Evolutionary conservation across 306 rosid genomes (phyloP).

Genomic region (Quercus robur): DNA sequence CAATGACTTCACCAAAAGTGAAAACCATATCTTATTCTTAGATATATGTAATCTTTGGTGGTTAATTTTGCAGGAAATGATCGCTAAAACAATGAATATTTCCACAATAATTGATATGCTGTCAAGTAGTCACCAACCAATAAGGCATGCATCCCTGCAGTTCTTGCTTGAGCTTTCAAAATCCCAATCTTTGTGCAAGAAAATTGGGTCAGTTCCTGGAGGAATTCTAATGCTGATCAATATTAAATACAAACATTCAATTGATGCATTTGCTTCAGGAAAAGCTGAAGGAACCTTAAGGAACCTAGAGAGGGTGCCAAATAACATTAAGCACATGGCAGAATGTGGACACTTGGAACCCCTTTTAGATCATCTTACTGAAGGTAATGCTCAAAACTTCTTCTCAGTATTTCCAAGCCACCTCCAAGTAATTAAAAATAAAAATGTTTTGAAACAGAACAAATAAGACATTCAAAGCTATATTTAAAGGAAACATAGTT

Average conservation of each 20-base stretch:
- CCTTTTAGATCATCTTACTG: slow-evolving; percentile 31
- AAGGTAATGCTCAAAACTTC: slow-evolving; percentile 28
- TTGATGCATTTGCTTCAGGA: slow-evolving; percentile 37
- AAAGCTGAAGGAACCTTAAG: slow-evolving; percentile 36
- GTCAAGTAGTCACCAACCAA: slow-evolving; percentile 28
- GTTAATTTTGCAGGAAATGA: slow-evolving; percentile 35
- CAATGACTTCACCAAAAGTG: too few species aligned
- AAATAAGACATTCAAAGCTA: background rate
- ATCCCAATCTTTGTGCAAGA: slow-evolving; percentile 28
- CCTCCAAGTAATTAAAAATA: background rate
- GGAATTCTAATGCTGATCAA: slow-evolving; percentile 37
- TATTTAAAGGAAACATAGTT: background rate
- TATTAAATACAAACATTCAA: slow-evolving; percentile 19
- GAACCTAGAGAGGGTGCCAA: slow-evolving; percentile 36
- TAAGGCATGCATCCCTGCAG: slow-evolving; percentile 34
- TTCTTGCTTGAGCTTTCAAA: slow-evolving; percentile 44
- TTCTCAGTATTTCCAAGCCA: background rate
- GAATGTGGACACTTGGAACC: slow-evolving; percentile 46
- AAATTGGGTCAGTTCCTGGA: slow-evolving; percentile 38
- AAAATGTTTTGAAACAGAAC: background rate
- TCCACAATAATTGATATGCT: slow-evolving; percentile 23
- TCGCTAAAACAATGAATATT: slow-evolving; percentile 17
- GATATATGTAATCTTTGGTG: background rate
- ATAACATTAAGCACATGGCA: slow-evolving; percentile 46
- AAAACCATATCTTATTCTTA: background rate